Evolutionary conservation across 2,329 filamentous ascomycete species (phyloP), one percentile per base, ranked within the genome.

Genomic region (Pyricularia pennisetigena): DNA sequence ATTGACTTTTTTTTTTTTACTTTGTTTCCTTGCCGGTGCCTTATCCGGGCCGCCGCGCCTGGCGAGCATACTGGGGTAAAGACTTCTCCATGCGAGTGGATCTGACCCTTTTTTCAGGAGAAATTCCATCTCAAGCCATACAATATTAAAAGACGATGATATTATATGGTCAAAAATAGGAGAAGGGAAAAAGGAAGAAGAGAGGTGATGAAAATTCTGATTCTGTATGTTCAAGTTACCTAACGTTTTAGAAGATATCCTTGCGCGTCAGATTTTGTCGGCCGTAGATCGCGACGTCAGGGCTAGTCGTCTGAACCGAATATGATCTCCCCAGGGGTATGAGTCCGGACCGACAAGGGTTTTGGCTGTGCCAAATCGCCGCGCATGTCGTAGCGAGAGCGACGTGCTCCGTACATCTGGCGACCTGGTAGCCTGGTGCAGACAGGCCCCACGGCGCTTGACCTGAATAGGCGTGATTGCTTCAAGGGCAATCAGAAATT

Each of bases 261-360:
- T 73, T 73, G 73, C 74, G 77, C 76, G 73, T 78, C 75, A 78
- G 75, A 74, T 75, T 76, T 76, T 72, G 74, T 71, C 73, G 73
- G 73, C 74, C 72, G 75, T 73, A 75, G 75, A 77, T 76, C 75
- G 77, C 77, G 75, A 78, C 76, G 77, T 77, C 74, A 78, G 75
- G 76, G 23, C 26, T 74, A 72, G 71, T 76, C 78, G 76, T 78
- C 78, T 79, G 77, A 78, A 79, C 76, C 76, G n/a, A 57, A 74
- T 75, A 69, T 66, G 76, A 79, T 80, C 76, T 74, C 74, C 77
- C 70, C 76, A 76, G 75, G 76, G 78, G 72, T 72, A 71, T 69
- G 65, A 70, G 66, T 71, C 71, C 71, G 69, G 70, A 73, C 70
- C 73, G 72, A 73, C 64, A n/a, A 41, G 73, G 71, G 70, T 70